Percentiles rank a stretch among this genome's conserved stretches.
Evolutionary conservation across 2,329 filamentous ascomycete genomes (phyloP).

Genomic region (Coniella vitis): DNA sequence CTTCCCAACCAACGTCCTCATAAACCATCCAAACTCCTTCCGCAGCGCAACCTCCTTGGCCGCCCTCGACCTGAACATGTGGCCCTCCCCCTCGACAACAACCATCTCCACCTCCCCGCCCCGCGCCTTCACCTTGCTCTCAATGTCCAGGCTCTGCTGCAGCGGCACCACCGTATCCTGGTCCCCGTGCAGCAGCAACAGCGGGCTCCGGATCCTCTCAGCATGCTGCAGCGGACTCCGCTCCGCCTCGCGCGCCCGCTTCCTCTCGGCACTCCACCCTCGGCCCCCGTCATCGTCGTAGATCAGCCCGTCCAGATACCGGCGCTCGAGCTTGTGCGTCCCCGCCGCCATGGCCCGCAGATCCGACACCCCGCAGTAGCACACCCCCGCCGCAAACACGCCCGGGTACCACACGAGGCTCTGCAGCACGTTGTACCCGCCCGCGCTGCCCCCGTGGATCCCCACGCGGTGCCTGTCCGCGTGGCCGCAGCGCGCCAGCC

Average conservation of each 20-base stretch:
- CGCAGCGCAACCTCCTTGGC: conserved; percentile 33
- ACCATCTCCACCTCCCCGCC: conserved; percentile 40
- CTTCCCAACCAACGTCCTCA: conserved; percentile 28
- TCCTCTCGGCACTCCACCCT: conserved; percentile 31
- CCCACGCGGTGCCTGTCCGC: conserved; percentile 35
- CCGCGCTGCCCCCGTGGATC: conserved; percentile 44
- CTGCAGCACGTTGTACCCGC: conserved; percentile 47
- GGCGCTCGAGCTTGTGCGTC: conserved; percentile 51
- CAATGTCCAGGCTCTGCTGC: conserved; percentile 48
- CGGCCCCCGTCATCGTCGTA: too few relatives aligned
- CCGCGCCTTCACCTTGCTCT: conserved; percentile 32
- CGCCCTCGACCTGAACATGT: conserved; percentile 37
- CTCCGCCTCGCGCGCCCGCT: conserved; percentile 34
- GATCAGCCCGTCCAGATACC: conserved; percentile 41
- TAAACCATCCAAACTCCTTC: conserved; percentile 43
- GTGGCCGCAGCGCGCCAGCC: conserved; percentile 30
- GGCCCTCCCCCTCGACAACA: conserved; percentile 42
- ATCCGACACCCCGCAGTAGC: conserved; percentile 44
- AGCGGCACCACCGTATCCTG: conserved; percentile 51
- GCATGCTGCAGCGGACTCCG: conserved; percentile 44
- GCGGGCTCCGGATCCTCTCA: conserved; percentile 38
- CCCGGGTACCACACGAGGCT: conserved; percentile 38
- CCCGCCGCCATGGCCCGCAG: conserved; percentile 36
- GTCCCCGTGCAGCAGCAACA: conserved; percentile 51
- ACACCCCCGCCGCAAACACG: conserved; percentile 42